These are phyloP conservation scores for Corylus heterophylla DNA, from an alignment of 306 rosid genomes.

Conservation along the genomic window DNA sequence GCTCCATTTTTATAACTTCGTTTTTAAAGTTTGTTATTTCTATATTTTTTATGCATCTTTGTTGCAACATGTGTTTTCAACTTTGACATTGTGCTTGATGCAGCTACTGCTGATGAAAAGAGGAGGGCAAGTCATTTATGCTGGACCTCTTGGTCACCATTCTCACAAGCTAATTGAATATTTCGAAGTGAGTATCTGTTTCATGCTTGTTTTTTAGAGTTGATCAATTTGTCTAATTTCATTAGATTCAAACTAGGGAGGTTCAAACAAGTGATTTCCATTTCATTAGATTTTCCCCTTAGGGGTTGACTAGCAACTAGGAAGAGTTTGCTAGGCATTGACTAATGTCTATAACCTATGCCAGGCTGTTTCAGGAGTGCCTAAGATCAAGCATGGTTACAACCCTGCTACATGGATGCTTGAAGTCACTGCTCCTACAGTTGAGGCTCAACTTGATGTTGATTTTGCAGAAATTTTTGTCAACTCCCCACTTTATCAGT, in stretches of 20 bases:
- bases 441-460: conserved; percentile 54
- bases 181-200: conserved; percentile 58
- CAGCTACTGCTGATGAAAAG: conserved; percentile 77
- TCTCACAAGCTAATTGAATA: conserved; percentile 69
- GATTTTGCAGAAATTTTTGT: conserved; percentile 64
- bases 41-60: background rate
- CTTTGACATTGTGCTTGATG: background rate
- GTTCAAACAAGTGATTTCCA: background rate
- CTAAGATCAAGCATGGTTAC: conserved; percentile 60
- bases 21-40: background rate
- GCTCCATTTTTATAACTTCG: conserved; percentile 1
- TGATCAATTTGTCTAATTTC: background rate
- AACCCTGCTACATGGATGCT: conserved; percentile 96
- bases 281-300: background rate
- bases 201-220: background rate
- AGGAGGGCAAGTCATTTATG: conserved; percentile 77
- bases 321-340: background rate
- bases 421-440: conserved; percentile 49
- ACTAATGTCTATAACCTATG: background rate
- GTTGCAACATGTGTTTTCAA: background rate
- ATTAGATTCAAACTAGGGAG: background rate
- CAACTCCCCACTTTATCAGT: conserved; percentile 60
- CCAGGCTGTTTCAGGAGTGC: conserved; percentile 68
- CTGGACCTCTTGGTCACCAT: conserved; percentile 71
- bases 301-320: background rate